phyloP scores from a whole-genome alignment of 495 filamentous ascomycete genomes.

The Aspergillus indologenus region DNA sequence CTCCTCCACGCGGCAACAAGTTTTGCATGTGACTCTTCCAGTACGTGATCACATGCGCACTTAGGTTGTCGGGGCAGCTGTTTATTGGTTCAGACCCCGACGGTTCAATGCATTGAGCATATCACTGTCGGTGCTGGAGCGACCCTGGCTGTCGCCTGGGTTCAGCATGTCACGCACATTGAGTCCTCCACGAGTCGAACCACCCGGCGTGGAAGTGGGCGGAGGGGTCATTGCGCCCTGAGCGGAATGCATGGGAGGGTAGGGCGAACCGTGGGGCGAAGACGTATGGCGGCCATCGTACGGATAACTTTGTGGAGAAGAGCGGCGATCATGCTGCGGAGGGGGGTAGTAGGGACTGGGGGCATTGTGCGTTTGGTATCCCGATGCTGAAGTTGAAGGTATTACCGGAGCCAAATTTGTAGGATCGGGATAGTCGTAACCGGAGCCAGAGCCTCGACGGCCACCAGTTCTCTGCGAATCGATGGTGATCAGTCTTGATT shows the following conservation, averaged over 20 bases:
- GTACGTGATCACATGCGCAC: background rate
- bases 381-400: slow-evolving; percentile 46
- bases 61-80: background rate
- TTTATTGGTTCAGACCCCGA: slow-evolving; percentile 33
- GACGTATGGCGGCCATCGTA: slow-evolving; percentile 50
- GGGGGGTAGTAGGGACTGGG: slow-evolving; percentile 47
- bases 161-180: slow-evolving; percentile 55
- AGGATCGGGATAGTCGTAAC: slow-evolving; percentile 54
- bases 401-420: slow-evolving; percentile 53
- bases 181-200: slow-evolving; percentile 43
- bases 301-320: slow-evolving; percentile 47
- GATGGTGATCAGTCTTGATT: slow-evolving; percentile 12
- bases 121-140: slow-evolving; percentile 52
- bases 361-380: slow-evolving; percentile 46
- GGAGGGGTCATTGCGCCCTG: slow-evolving; percentile 39
- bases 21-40: background rate
- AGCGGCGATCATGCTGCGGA: slow-evolving; percentile 45
- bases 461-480: slow-evolving; percentile 38
- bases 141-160: slow-evolving; percentile 42
- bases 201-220: slow-evolving; percentile 37
- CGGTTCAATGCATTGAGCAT: slow-evolving; percentile 57
- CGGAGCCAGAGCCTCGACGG: slow-evolving; percentile 47
- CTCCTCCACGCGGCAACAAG: slow-evolving; percentile 7
- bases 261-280: slow-evolving; percentile 50
- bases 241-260: slow-evolving; percentile 39